Percentiles rank a stretch among this genome's conserved stretches.
These are phyloP conservation scores for Kurtzmaniella cleridarum DNA, from an alignment of 805 yeast genomes.

Conservation along the genomic window DNA sequence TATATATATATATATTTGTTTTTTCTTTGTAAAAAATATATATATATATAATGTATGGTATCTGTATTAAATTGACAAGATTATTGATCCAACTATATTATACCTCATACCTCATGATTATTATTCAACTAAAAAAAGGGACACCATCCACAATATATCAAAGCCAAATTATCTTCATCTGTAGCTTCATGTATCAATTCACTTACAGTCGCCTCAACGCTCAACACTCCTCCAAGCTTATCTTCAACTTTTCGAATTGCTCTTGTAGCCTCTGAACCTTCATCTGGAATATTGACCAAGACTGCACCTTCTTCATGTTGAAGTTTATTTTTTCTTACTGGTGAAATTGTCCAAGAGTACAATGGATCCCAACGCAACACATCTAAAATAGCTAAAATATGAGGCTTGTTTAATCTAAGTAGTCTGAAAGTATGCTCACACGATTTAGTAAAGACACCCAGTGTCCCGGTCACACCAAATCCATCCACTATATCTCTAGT, in stretches of 20 bases:
- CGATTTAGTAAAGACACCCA: conserved; percentile 68
- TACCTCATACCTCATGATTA: too few relatives aligned
- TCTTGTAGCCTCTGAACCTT: conserved; percentile 69
- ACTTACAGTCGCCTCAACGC: conserved; percentile 78
- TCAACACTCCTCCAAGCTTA: conserved; percentile 68
- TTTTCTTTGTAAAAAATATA: too few relatives aligned
- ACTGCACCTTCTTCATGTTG: conserved; percentile 35
- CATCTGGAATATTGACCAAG: conserved; percentile 21
- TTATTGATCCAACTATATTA: too few relatives aligned
- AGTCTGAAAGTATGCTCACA: conserved; percentile 72
- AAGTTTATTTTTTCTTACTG: conserved; percentile 52
- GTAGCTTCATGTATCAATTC: conserved; percentile 77
- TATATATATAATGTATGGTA: too few relatives aligned
- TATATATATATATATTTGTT: too few relatives aligned
- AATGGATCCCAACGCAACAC: conserved; percentile 90
- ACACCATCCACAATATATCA: conserved; percentile 81
- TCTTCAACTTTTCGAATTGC: conserved; percentile 70
- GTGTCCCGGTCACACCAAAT: conserved; percentile 77
- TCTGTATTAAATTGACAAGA: too few relatives aligned
- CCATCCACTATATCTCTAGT: conserved; percentile 90
- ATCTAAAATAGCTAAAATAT: conserved; percentile 75
- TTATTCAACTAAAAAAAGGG: conserved; percentile 61
- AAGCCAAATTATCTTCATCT: conserved; percentile 58
- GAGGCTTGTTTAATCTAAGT: conserved; percentile 57
- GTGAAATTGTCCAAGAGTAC: conserved; percentile 86